phyloP scores from a whole-genome alignment of 78 protist genomes.

The Paratrimastix pyriformis region DNA sequence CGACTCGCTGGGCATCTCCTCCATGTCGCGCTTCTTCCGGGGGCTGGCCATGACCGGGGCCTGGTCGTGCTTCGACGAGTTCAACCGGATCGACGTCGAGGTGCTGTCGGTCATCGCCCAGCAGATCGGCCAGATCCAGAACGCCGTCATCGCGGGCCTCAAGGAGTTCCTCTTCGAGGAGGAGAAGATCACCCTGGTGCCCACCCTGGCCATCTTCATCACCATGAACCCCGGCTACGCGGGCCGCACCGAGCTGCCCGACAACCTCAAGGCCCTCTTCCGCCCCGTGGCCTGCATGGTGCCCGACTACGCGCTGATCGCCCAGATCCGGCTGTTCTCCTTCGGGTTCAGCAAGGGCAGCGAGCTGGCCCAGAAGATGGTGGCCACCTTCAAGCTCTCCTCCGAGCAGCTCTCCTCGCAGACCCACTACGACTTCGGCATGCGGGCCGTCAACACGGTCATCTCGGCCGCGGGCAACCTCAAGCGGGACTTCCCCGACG shows the following conservation, averaged over 20 bases:
- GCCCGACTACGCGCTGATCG: conserved; percentile 83
- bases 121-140: conserved; percentile 56
- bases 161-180: conserved; percentile 60
- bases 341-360: conserved; percentile 59
- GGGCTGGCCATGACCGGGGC: conserved; percentile 72
- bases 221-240: conserved; percentile 89
- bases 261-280: conserved; percentile 69
- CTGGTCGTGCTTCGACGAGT: conserved; percentile 81
- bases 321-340: conserved; percentile 71
- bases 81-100: conserved; percentile 66
- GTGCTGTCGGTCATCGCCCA: conserved; percentile 46
- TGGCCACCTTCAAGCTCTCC: conserved; percentile 54
- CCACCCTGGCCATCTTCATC: conserved; percentile 54
- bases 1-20: conserved; percentile 45
- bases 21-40: conserved; percentile 62
- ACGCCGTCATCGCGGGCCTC: conserved; percentile 39
- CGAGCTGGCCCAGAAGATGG: conserved; percentile 47
- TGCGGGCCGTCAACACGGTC: conserved; percentile 75
- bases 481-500: conserved; percentile 42
- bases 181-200: conserved; percentile 47
- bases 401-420: conserved; percentile 68
- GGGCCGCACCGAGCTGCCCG: conserved; percentile 60
- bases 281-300: conserved; percentile 84
- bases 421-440: conserved; percentile 77
- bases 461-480: conserved; percentile 59